Evolutionary conservation across 2,329 filamentous ascomycete species (phyloP).

Genomic region (Diaporthe sp.): DNA sequence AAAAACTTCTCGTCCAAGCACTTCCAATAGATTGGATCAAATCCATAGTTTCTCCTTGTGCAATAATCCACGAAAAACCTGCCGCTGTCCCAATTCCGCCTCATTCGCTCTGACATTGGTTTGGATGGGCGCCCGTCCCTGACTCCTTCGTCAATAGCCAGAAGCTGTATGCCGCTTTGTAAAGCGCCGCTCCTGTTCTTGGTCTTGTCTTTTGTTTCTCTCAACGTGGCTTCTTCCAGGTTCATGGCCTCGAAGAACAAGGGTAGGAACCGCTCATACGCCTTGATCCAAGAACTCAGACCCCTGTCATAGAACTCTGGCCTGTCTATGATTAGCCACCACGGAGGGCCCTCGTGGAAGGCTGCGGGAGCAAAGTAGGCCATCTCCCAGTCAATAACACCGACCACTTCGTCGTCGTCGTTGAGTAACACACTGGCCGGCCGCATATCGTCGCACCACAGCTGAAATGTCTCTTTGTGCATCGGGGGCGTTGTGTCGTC

Average conservation of each 20-base stretch:
- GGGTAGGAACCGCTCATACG: background rate
- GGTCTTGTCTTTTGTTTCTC: background rate
- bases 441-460: slow-evolving; percentile 32
- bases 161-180: background rate
- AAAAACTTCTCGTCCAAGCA: slow-evolving; percentile 17
- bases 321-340: slow-evolving; percentile 17
- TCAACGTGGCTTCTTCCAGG: background rate
- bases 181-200: background rate
- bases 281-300: background rate
- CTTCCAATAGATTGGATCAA: slow-evolving; percentile 28
- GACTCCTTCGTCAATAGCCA: background rate
- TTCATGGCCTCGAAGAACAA: slow-evolving; percentile 5
- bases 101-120: background rate
- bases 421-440: slow-evolving; percentile 22
- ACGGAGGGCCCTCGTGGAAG: slow-evolving; percentile 1
- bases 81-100: slow-evolving; percentile 9
- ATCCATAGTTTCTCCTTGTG: background rate
- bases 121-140: no score
- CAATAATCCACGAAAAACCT: slow-evolving; percentile 15
- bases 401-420: slow-evolving; percentile 9
- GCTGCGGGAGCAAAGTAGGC: slow-evolving; percentile 15
- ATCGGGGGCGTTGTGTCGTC: background rate
- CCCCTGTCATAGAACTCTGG: background rate
- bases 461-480: slow-evolving; percentile 1
- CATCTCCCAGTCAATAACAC: slow-evolving; percentile 28